Base-by-base conservation (phyloP, 129 eudicot species). In the Logfia minima region DNA sequence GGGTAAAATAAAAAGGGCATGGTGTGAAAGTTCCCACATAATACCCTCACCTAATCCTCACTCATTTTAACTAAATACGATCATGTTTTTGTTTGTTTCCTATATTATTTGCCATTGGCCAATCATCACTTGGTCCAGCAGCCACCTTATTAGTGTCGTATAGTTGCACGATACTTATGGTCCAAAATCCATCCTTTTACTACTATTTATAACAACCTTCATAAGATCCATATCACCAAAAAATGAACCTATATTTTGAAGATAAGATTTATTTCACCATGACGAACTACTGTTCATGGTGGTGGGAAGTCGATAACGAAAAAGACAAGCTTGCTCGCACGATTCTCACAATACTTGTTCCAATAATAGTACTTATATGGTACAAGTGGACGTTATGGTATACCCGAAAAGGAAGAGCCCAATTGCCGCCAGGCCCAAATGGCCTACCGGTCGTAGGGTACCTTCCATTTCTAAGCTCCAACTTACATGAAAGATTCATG, bases 361-460 rank as follows among this genome's bases (percentile, higher is more conserved):
- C 55, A 3, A 8, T 56, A 55, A 18, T 67, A 6, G 0, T 48
- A 6, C 4, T 66, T 39, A 5, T 74, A 19, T 80, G 84, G 84
- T 61, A 37, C 55, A 37, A 68, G 19, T 68, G 72, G 72, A 45
- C 53, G 53, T 45, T 23, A 11, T 24, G 32, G n/a, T 62, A 62
- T 62, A 24, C 67, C 34, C 16, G 8, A 23, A 62, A 23, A 9
- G 18, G 32, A 7, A 65, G 43, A 6, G 4, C 66, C 18, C 64
- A 26, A 17, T 66, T 80, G 37, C 86, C 86, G 2, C 86, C 83
- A 2, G 86, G 83, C 53, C 86, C 86, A 1, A 48, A 28, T 2
- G 85, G 86, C 11, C 71, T 84, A 77, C 89, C 89, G 0, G 31
- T 82, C 21, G 1, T 86, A 1, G 89, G 89, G 3, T 71, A 77